These are phyloP conservation scores for Cladosporium sp. DNA, from an alignment of 2,329 filamentous ascomycete genomes.

Conservation along the genomic window DNA sequence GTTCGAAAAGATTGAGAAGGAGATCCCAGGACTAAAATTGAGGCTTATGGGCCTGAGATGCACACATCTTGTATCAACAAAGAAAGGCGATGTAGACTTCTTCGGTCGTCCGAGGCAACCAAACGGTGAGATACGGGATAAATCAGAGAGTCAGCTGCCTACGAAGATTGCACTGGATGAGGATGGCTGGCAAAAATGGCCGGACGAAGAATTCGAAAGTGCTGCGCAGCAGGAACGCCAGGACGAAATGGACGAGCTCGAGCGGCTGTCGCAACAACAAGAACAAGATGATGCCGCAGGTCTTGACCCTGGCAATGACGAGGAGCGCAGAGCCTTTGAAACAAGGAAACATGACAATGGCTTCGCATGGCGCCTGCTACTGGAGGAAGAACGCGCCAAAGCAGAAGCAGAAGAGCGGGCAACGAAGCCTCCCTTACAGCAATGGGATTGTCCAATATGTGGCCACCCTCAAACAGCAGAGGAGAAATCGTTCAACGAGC, in stretches of 20 bases:
- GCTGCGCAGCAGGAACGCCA: constrained; percentile 57
- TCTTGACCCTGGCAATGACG: neutral
- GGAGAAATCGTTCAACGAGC: constrained; percentile 77
- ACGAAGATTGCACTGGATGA: constrained; percentile 38
- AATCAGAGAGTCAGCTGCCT: constrained; percentile 26
- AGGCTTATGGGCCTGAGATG: constrained; percentile 85
- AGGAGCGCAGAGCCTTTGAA: constrained; percentile 20
- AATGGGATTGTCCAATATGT: constrained; percentile 90
- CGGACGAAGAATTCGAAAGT: constrained; percentile 62
- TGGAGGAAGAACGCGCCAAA: constrained; percentile 26
- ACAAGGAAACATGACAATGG: constrained; percentile 29
- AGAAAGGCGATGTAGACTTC: constrained; percentile 74
- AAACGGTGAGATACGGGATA: constrained; percentile 16
- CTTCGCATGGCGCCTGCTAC: constrained; percentile 29
- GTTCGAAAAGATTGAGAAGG: constrained; percentile 75
- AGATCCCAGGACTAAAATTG: constrained; percentile 73
- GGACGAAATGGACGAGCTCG: constrained; percentile 58
- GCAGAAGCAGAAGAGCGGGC: constrained; percentile 19
- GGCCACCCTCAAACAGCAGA: constrained; percentile 68
- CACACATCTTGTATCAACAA: constrained; percentile 81
- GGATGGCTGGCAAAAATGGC: constrained; percentile 64
- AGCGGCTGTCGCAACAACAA: constrained; percentile 59
- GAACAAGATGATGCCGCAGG: constrained; percentile 21
- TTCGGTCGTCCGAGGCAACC: constrained; percentile 55
- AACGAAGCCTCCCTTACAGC: constrained; percentile 30